A percentile compares a stretch with the other conserved stretches of the same genome.
phyloP scores from a whole-genome alignment of 1,139 yeast genomes.

The Yamadazyma oceani region DNA sequence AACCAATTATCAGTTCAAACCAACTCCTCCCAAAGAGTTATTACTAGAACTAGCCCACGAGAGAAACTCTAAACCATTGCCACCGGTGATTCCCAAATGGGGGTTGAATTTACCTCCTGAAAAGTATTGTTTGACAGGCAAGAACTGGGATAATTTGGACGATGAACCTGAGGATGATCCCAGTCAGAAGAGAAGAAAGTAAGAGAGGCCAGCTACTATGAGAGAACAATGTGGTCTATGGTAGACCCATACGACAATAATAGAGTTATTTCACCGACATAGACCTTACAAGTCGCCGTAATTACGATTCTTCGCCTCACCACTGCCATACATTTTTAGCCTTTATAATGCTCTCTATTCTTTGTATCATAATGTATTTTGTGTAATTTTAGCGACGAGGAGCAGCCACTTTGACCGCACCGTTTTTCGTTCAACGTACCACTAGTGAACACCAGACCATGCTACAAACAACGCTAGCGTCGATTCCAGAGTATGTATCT shows the following conservation, averaged over 20 bases:
- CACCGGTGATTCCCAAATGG: slow-evolving; percentile 89
- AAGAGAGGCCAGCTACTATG: neutral
- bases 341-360: neutral
- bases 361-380: neutral
- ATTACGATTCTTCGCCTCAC: too few relatives aligned
- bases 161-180: slow-evolving; percentile 33
- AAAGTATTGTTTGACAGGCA: slow-evolving; percentile 88
- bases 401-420: too few relatives aligned
- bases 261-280: too few relatives aligned
- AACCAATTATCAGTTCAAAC: slow-evolving; percentile 92
- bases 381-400: neutral
- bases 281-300: too few relatives aligned
- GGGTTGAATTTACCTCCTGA: slow-evolving; percentile 96
- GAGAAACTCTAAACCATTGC: slow-evolving; percentile 83
- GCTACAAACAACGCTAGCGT: slow-evolving; percentile 46
- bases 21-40: slow-evolving; percentile 92
- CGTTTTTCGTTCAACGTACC: too few relatives aligned
- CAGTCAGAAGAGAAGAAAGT: slow-evolving; percentile 6
- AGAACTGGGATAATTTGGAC: slow-evolving; percentile 60
- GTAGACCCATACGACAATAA: too few relatives aligned
- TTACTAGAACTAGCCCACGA: slow-evolving; percentile 89
- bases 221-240: too few relatives aligned
- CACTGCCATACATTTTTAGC: too few relatives aligned
- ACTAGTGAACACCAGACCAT: slow-evolving; percentile 22
- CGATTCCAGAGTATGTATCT: slow-evolving; percentile 45